Evolutionary conservation across 805 yeast species (phyloP).

Genomic region (Hanseniaspora valbyensis): DNA sequence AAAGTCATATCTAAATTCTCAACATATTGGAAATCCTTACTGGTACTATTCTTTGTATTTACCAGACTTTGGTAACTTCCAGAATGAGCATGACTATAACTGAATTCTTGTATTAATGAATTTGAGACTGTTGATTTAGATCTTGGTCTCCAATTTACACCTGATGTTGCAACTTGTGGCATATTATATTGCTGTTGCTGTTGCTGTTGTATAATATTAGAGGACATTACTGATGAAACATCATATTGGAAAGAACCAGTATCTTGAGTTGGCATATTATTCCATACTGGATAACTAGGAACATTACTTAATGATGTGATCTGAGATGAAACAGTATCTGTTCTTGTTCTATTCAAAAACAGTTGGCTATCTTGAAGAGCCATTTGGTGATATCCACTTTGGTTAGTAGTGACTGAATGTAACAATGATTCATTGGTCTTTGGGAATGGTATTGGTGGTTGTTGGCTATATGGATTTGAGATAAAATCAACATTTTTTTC

Average conservation of each 20-base stretch:
- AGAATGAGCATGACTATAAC: constrained; percentile 20
- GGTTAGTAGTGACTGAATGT: not conserved
- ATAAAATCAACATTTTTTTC: not conserved
- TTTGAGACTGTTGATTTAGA: constrained; percentile 29
- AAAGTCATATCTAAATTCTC: constrained; percentile 3
- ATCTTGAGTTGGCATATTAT: constrained; percentile 21
- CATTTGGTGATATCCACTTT: constrained; percentile 4
- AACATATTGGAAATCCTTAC: not conserved
- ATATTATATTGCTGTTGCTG: constrained; percentile 17
- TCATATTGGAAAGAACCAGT: constrained; percentile 22
- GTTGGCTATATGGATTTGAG: not conserved
- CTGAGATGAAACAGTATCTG: constrained; percentile 30
- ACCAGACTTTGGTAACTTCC: constrained; percentile 5
- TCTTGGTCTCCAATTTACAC: constrained; percentile 21
- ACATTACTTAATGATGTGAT: constrained; percentile 25
- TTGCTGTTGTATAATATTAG: constrained; percentile 19
- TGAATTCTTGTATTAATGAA: constrained; percentile 26
- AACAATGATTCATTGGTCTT: not conserved
- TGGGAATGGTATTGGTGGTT: constrained; percentile 14
- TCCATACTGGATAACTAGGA: constrained; percentile 20
- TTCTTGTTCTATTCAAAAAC: constrained; percentile 27
- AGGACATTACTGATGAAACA: constrained; percentile 19
- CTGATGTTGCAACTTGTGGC: not conserved
- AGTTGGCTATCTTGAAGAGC: constrained; percentile 13
- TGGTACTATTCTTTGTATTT: not conserved